Conservation (phyloP, 2,329 filamentous ascomycete genomes). For the Pseudopithomyces chartarum region DNA sequence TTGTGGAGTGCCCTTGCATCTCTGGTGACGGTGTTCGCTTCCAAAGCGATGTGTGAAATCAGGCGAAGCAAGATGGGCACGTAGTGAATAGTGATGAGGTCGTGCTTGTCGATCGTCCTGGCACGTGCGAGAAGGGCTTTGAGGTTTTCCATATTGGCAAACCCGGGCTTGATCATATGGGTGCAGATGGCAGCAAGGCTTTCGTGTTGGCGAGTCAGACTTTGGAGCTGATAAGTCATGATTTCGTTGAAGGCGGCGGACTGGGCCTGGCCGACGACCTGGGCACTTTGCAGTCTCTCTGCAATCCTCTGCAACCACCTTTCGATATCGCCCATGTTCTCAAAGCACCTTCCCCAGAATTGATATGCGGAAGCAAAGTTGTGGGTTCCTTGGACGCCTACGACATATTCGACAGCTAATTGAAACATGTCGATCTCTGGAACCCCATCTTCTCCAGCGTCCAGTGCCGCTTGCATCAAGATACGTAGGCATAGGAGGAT, state of each 20-base stretch:
- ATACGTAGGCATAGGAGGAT: slow-evolving; percentile 83
- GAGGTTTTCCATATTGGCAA: slow-evolving; percentile 74
- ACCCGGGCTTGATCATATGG: slow-evolving; percentile 76
- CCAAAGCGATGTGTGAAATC: slow-evolving; percentile 77
- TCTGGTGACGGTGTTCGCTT: slow-evolving; percentile 68
- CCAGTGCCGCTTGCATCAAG: slow-evolving; percentile 70
- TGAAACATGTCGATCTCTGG: slow-evolving; percentile 29
- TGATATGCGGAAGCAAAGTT: slow-evolving; percentile 61
- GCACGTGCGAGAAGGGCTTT: slow-evolving; percentile 70
- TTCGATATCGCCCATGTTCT: slow-evolving; percentile 76
- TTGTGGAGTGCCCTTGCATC: slow-evolving; percentile 74
- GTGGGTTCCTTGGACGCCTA: slow-evolving; percentile 61
- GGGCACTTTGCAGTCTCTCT: slow-evolving; percentile 76
- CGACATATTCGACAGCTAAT: slow-evolving; percentile 44
- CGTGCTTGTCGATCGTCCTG: slow-evolving; percentile 76
- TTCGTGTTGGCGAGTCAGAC: slow-evolving; percentile 88
- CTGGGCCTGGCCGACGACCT: slow-evolving; percentile 71
- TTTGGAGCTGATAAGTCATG: slow-evolving; percentile 78
- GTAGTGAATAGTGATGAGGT: slow-evolving; percentile 76
- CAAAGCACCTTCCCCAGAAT: slow-evolving; percentile 76
- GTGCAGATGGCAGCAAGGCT: slow-evolving; percentile 80
- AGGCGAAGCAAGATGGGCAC: slow-evolving; percentile 79
- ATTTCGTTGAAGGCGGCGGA: slow-evolving; percentile 73
- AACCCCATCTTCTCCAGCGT: slow-evolving; percentile 37
- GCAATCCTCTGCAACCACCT: slow-evolving; percentile 74